Base-by-base conservation (phyloP, 164 flowering plant genomes). In the Hamamelis virginiana region DNA sequence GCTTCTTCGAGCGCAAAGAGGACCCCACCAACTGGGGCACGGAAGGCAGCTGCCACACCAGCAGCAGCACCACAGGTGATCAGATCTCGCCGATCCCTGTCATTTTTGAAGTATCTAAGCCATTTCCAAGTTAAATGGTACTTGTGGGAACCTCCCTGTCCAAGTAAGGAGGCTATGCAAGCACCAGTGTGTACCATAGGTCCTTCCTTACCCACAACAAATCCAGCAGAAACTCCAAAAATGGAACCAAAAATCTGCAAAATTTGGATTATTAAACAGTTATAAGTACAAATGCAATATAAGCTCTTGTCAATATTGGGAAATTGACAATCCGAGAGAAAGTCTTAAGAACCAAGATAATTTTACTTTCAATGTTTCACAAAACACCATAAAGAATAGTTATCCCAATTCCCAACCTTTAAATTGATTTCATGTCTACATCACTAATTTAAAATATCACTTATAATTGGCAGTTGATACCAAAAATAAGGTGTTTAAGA, bases 171-270 rank as follows among this genome's bases (percentile, higher is more conserved):
- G 53, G 97, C 97, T 55, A 92, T 85, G 79, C 97, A 92, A 58
- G 97, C 92, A 59, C 97, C 97, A 10, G 97, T 92, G 69, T 92
- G 97, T 15, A 92, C 97, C 97, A 92, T 92, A 26, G 97, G 97
- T 38, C 97, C 97, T 77, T 90, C 97, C 80, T 92, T 92, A 9
- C 97, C 96, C 59, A 91, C 83, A 75, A 91, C 96, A 82, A 92
- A 84, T 69, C 96, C 96, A 73, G 84, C 94, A 65, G 96, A 71
- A 72, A 89, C 97, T 62, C 93, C 97, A 64, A 80, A 72, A 23
- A 92, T 80, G 38, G 94, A 86, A 62, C 97, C 97, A 80, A 92
- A 81, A 67, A 92, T 86, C 97, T 92, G 89, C 69, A 51, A 66
- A 56, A 60, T 12, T 58, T 41, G 12, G 4, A 23, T 15, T 16